Conservation (phyloP, 257 asterid species). For the Gardenia jasminoides region DNA sequence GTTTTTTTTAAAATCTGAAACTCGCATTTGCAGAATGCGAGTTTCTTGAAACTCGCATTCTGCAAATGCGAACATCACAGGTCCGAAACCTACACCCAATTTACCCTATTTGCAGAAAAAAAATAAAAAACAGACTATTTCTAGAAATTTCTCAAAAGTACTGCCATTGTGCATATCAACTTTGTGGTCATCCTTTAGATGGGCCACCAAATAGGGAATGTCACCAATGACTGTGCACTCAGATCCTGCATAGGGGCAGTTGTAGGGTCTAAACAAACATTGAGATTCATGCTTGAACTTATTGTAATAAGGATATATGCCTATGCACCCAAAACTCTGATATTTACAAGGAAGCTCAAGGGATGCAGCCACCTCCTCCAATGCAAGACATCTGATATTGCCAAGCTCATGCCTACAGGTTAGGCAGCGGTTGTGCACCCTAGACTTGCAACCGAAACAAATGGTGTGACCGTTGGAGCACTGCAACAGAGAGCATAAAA, state of each 20-base stretch:
- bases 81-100: no score
- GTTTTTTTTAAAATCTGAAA: no score
- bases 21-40: no score
- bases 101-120: no score
- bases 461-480: slow-evolving; percentile 62
- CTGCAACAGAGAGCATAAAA: slow-evolving; percentile 22
- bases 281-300: slow-evolving; percentile 63
- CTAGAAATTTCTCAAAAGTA: no score
- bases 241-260: slow-evolving; percentile 63
- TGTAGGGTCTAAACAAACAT: slow-evolving; percentile 59
- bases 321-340: slow-evolving; percentile 52
- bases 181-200: slow-evolving; percentile 58
- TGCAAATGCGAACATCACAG: no score
- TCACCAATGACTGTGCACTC: slow-evolving; percentile 61
- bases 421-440: slow-evolving; percentile 66
- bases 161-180: slow-evolving; percentile 84
- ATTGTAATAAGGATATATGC: slow-evolving; percentile 57
- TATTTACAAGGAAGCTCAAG: slow-evolving; percentile 68
- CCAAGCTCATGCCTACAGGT: slow-evolving; percentile 75
- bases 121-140: no score
- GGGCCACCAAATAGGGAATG: slow-evolving; percentile 55
- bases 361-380: slow-evolving; percentile 66
- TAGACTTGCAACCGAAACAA: slow-evolving; percentile 63
- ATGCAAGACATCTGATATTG: slow-evolving; percentile 59
- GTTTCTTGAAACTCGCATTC: no score